Conservation (phyloP, 139 green algal species). For the Chlamydomonas urium region DNA sequence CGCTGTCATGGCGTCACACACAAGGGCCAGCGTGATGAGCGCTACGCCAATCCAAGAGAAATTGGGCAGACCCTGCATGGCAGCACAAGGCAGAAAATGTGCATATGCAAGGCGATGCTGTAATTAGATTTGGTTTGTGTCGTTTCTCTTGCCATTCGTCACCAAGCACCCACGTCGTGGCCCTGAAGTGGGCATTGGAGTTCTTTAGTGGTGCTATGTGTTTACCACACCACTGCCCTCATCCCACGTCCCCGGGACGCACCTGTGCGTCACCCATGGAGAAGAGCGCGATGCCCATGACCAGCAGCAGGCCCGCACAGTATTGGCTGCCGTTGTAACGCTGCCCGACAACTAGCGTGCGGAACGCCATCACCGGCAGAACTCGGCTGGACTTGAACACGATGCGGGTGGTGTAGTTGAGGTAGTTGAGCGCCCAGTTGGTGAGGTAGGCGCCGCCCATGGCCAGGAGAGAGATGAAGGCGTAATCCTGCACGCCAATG, state of each 20-base stretch:
- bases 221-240: no score
- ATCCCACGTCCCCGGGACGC: no score
- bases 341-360: conserved; percentile 22
- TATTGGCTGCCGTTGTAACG: conserved; percentile 31
- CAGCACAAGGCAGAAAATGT: no score
- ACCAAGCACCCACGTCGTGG: no score
- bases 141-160: no score
- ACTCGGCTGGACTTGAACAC: conserved; percentile 64
- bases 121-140: no score
- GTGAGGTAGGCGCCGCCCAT: conserved; percentile 56
- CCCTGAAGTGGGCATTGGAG: no score
- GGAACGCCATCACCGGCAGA: conserved; percentile 57
- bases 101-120: no score
- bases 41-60: conserved; percentile 42
- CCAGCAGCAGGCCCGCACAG: conserved; percentile 39
- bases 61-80: conserved; percentile 33
- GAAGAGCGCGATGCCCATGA: conserved; percentile 58
- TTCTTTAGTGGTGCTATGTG: no score
- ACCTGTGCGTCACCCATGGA: conserved; percentile 50
- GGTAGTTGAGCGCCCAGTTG: conserved; percentile 62
- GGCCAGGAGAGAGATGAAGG: conserved; percentile 41
- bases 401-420: conserved; percentile 68
- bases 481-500: conserved; percentile 42
- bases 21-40: conserved; percentile 51
- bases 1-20: conserved; percentile 58